Evolutionary conservation across 176 grass and related monocot species (phyloP).

Genomic region (Oryza nivara): DNA sequence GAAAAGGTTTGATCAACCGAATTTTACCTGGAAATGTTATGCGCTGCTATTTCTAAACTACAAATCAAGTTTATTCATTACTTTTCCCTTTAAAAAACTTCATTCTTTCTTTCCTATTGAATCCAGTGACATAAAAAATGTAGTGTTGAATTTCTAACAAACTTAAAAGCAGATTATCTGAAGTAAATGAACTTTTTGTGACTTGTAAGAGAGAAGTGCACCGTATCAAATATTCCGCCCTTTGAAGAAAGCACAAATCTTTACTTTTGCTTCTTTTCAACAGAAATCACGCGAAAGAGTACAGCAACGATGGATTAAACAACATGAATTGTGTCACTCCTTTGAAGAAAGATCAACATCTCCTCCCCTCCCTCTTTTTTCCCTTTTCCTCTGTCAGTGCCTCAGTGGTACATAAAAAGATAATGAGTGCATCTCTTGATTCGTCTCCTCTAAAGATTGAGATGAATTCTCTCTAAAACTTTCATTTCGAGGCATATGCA

Average conservation of each 20-base stretch:
- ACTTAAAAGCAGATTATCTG: background rate
- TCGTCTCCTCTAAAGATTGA: no score
- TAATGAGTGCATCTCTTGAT: background rate
- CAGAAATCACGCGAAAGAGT: background rate
- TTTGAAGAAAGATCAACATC: no score
- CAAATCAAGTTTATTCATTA: background rate
- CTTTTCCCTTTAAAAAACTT: background rate
- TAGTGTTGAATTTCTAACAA: background rate
- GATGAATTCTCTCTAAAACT: background rate
- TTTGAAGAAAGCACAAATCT: background rate
- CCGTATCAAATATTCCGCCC: conserved; percentile 16
- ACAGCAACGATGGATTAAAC: background rate
- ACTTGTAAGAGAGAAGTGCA: background rate
- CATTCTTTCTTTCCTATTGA: background rate
- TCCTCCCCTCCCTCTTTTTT: no score
- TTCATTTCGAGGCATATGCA: background rate
- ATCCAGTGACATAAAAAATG: background rate
- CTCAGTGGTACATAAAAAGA: background rate
- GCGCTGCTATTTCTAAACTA: background rate
- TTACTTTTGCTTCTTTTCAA: background rate
- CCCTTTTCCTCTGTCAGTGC: no score
- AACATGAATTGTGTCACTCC: background rate
- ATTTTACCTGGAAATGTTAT: background rate
- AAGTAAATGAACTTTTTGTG: background rate
- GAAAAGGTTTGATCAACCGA: background rate